These are phyloP conservation scores for Tubosaeta sp. DNA, from an alignment of 768 basidiomycete species.

Conservation along the genomic window DNA sequence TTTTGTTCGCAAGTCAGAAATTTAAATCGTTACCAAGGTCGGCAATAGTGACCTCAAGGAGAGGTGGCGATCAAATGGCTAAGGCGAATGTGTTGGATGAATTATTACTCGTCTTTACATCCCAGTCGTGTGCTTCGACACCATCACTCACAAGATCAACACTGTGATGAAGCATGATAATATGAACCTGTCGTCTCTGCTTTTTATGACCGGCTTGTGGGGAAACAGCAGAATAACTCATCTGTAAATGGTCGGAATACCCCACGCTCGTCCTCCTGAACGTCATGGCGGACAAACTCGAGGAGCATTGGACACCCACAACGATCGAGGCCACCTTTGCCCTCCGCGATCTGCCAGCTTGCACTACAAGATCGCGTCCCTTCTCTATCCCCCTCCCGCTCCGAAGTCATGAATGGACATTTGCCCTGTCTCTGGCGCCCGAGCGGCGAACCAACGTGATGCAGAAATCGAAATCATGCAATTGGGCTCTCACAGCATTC, in stretches of 20 bases:
- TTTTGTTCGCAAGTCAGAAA: not conserved
- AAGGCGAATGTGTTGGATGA: conserved; percentile 23
- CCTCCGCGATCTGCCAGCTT: not conserved
- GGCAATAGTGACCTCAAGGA: conserved; percentile 17
- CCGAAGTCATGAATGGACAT: conserved; percentile 12
- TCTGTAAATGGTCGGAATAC: conserved; percentile 5
- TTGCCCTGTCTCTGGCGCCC: conserved; percentile 10
- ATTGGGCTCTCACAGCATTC: conserved; percentile 3
- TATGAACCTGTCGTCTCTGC: not conserved
- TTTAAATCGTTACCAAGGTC: conserved; percentile 4
- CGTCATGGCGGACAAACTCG: conserved; percentile 1
- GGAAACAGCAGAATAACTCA: not conserved
- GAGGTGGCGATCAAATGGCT: conserved; percentile 16
- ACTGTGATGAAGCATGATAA: too few species aligned
- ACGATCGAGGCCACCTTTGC: conserved; percentile 6
- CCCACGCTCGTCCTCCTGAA: not conserved
- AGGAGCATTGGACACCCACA: conserved; percentile 16
- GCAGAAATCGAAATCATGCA: not conserved
- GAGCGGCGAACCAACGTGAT: not conserved
- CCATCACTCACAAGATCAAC: not conserved
- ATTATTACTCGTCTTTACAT: conserved; percentile 25
- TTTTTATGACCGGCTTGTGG: conserved; percentile 12
- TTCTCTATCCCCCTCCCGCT: conserved; percentile 11
- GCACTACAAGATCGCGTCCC: not conserved
- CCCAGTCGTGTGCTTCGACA: conserved; percentile 4